These are phyloP conservation scores for Triticum dicoccoides DNA, from an alignment of 176 grass and related monocot species.

Conservation along the genomic window DNA sequence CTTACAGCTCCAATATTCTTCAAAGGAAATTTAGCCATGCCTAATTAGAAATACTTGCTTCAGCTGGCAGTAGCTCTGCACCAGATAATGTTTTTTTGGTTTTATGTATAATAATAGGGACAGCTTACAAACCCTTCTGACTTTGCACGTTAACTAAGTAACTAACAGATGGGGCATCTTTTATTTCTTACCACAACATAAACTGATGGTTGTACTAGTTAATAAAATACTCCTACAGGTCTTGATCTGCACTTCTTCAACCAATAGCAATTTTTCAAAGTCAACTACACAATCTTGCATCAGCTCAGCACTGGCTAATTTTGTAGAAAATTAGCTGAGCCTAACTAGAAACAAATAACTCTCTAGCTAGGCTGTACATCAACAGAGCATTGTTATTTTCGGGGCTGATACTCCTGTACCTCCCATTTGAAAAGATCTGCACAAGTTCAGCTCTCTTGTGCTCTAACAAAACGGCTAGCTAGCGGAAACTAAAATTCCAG, in stretches of 20 bases:
- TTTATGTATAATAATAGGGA: neutral
- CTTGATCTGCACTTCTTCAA: neutral
- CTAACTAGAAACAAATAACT: too few relatives aligned
- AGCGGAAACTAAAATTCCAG: neutral
- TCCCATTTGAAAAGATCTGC: constrained; percentile 51
- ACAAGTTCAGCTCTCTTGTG: neutral
- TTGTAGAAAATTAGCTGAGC: neutral
- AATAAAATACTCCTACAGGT: neutral
- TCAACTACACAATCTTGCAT: neutral
- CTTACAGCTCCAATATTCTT: neutral
- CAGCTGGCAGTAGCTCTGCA: neutral
- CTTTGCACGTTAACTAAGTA: neutral
- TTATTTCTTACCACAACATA: neutral
- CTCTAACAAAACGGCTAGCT: neutral
- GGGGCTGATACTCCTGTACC: constrained; percentile 27
- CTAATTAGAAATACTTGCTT: neutral
- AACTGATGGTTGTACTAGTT: neutral
- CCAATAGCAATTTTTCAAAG: neutral
- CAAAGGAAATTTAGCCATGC: neutral
- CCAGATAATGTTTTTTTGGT: neutral
- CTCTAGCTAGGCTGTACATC: too few relatives aligned
- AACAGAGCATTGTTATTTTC: too few relatives aligned
- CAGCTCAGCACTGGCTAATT: neutral
- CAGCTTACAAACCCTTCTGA: neutral
- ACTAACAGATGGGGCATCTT: neutral